Percentiles rank a stretch among this genome's conserved stretches.
These are phyloP conservation scores for Thelephora terrestris DNA, from an alignment of 1,284 basidiomycete species.

Conservation along the genomic window DNA sequence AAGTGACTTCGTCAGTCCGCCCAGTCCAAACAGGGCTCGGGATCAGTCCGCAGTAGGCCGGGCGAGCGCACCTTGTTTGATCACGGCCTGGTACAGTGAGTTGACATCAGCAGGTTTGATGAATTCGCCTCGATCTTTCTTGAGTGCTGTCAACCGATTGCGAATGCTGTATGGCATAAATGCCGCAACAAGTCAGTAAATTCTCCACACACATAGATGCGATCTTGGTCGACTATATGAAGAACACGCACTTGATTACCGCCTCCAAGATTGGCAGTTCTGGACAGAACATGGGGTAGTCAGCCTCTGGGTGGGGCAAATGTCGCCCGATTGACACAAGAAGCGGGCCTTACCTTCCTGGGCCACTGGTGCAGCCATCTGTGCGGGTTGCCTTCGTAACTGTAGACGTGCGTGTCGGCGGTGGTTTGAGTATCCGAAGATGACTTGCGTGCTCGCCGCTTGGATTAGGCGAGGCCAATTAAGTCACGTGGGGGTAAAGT, in stretches of 20 bases:
- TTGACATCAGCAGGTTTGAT: slow-evolving; percentile 93
- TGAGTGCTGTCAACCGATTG: slow-evolving; percentile 80
- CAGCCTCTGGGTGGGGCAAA: slow-evolving; percentile 7
- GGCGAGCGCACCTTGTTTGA: slow-evolving; percentile 73
- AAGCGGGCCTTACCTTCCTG: slow-evolving; percentile 51
- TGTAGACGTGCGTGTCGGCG: neutral
- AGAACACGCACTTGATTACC: slow-evolving; percentile 72
- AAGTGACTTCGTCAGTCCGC: neutral
- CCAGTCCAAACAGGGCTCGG: neutral
- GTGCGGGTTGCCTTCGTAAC: slow-evolving; percentile 1
- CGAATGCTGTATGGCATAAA: slow-evolving; percentile 57
- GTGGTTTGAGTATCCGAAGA: neutral
- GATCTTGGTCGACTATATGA: neutral
- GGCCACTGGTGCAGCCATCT: slow-evolving; percentile 56
- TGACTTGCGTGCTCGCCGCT: too few species aligned
- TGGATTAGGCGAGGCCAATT: too few species aligned
- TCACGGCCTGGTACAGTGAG: slow-evolving; percentile 85
- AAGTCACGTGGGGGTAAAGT: too few species aligned
- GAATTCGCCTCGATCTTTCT: slow-evolving; percentile 82
- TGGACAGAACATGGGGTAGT: slow-evolving; percentile 24
- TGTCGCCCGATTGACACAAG: slow-evolving; percentile 11
- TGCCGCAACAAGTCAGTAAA: slow-evolving; percentile 16
- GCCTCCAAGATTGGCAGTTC: slow-evolving; percentile 93
- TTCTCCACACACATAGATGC: neutral
- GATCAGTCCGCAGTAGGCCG: neutral